Conservation (phyloP, 805 yeast genomes). For the Saccharomycopsis babjevae region DNA sequence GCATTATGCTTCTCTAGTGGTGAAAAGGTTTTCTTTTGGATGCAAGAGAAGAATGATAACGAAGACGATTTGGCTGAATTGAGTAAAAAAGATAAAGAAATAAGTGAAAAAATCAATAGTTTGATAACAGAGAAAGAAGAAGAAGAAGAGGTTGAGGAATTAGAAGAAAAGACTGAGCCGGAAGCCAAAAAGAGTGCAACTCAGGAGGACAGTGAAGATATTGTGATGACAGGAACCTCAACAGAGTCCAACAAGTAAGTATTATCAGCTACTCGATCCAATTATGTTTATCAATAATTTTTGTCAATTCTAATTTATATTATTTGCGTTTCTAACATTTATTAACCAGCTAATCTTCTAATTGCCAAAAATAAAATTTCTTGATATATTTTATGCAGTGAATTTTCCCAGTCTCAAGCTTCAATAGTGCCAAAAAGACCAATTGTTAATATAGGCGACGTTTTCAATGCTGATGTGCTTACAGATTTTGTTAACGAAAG, state of each 20-base stretch:
- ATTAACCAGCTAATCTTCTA: not conserved
- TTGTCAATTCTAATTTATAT: not conserved
- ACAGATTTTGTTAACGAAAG: conserved; percentile 7
- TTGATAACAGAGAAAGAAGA: conserved; percentile 35
- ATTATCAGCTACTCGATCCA: not conserved
- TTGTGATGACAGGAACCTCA: not conserved
- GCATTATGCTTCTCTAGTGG: conserved; percentile 59
- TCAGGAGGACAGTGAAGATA: not conserved
- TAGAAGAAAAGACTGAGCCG: conserved; percentile 2
- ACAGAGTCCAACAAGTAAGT: not conserved
- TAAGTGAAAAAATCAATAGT: conserved; percentile 38
- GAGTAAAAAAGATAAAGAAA: conserved; percentile 46
- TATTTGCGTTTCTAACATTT: not conserved
- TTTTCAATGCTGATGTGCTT: not conserved
- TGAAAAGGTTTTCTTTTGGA: conserved; percentile 51
- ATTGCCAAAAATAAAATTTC: not conserved
- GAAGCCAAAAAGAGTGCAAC: conserved; percentile 11
- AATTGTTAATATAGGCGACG: not conserved
- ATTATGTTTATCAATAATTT: not conserved
- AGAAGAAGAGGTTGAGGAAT: conserved; percentile 23
- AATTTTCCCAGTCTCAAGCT: not conserved
- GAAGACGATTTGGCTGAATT: conserved; percentile 49
- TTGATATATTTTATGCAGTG: not conserved
- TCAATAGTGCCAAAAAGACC: not conserved
- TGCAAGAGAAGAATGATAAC: conserved; percentile 60